phyloP scores from a whole-genome alignment of 345 rosid species.

The Trapa incisa region DNA sequence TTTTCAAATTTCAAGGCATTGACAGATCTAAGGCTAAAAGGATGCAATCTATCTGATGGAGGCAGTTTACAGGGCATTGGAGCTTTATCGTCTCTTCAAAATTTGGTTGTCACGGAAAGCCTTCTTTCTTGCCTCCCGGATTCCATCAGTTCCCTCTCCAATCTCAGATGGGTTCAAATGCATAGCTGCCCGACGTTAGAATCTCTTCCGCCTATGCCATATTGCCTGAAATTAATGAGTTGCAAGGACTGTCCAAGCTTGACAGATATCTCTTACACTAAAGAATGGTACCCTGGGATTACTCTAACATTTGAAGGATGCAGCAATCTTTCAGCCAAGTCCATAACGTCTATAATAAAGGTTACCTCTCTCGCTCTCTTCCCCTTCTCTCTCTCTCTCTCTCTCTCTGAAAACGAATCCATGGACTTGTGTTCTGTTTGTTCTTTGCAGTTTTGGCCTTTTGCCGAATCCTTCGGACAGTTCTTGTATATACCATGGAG shows the following conservation, averaged over 20 bases:
- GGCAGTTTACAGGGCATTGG: neutral
- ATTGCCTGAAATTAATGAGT: neutral
- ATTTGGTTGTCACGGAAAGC: neutral
- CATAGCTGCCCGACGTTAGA: neutral
- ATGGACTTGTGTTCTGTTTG: too few relatives aligned
- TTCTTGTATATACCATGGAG: neutral
- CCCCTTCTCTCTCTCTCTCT: too few relatives aligned
- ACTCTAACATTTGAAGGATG: neutral
- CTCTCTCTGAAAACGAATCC: too few relatives aligned
- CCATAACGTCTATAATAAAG: neutral
- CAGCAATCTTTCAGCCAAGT: neutral
- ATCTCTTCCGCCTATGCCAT: neutral
- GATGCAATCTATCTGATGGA: neutral
- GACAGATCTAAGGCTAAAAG: neutral
- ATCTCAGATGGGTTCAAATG: neutral
- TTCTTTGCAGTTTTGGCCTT: too few relatives aligned
- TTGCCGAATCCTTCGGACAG: neutral
- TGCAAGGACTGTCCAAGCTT: too few relatives aligned
- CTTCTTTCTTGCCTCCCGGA: neutral
- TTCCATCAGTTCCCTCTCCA: neutral
- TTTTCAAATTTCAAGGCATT: neutral
- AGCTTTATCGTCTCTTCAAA: neutral
- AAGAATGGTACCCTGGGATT: too few relatives aligned
- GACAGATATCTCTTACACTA: too few relatives aligned
- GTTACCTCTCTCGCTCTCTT: neutral